Evolutionary conservation across 2,329 filamentous ascomycete genomes (phyloP).

Genomic region (Chaetomium olivaceum): DNA sequence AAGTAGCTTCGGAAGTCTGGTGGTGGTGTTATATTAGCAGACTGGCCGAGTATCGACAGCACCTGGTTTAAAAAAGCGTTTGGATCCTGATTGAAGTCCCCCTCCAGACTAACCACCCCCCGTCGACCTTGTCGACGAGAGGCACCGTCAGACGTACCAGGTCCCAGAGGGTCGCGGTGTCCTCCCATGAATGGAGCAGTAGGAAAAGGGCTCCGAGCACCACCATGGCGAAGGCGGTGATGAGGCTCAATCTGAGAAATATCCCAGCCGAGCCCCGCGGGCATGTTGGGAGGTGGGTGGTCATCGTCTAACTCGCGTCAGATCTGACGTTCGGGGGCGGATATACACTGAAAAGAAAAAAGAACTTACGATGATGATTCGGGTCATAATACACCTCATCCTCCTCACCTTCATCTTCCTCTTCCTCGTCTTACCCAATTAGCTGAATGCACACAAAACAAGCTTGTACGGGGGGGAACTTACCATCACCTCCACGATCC

Average conservation of each 20-base stretch:
- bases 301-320: conserved; percentile 42
- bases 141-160: conserved; percentile 42
- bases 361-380: conserved; percentile 56
- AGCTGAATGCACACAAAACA: conserved; percentile 30
- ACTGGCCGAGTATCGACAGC: not conserved
- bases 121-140: not conserved
- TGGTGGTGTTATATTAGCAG: conserved; percentile 30
- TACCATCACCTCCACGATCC: conserved; percentile 61
- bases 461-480: conserved; percentile 37
- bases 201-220: conserved; percentile 61
- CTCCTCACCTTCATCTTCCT: conserved; percentile 69
- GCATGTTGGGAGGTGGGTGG: conserved; percentile 46
- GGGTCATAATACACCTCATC: conserved; percentile 67
- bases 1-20: conserved; percentile 52
- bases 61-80: not conserved
- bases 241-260: conserved; percentile 51
- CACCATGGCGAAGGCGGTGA: conserved; percentile 56
- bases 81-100: not conserved
- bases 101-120: not conserved
- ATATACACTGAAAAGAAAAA: conserved; percentile 29
- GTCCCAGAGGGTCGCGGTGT: conserved; percentile 54
- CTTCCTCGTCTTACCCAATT: conserved; percentile 59
- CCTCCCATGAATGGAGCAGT: conserved; percentile 52
- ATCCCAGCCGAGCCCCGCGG: conserved; percentile 58
- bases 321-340: not conserved